Percentiles rank a stretch among this genome's conserved stretches.
Conservation (phyloP, 2,329 filamentous ascomycete species). For the Trichoderma polysporum region DNA sequence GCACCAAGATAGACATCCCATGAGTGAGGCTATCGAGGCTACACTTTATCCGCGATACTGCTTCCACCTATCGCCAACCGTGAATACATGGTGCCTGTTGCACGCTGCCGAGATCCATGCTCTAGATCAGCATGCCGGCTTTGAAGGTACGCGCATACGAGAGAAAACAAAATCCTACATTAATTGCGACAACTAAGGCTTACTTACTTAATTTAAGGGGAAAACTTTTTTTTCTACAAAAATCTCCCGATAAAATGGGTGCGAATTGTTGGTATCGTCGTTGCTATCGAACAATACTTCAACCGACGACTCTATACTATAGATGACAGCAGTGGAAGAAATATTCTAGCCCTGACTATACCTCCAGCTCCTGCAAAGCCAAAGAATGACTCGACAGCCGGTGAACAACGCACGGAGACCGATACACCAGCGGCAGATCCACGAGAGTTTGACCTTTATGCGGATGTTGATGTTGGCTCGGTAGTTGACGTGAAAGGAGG, state of each 20-base stretch:
- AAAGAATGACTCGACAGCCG: not conserved
- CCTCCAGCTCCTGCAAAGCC: not conserved
- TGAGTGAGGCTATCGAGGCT: constrained; percentile 43
- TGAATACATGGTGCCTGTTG: constrained; percentile 59
- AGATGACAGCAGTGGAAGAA: constrained; percentile 64
- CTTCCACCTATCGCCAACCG: constrained; percentile 61
- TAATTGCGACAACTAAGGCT: not conserved
- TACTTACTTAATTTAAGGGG: constrained; percentile 37
- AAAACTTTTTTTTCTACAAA: constrained; percentile 62
- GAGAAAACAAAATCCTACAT: not conserved
- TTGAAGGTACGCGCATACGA: constrained; percentile 46
- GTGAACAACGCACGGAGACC: not conserved
- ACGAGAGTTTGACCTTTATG: constrained; percentile 22
- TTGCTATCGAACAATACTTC: constrained; percentile 56
- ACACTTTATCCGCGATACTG: constrained; percentile 61
- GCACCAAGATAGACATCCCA: constrained; percentile 44
- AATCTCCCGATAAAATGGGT: constrained; percentile 79
- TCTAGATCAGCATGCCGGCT: constrained; percentile 49
- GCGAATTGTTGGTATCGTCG: constrained; percentile 67
- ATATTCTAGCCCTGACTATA: constrained; percentile 46
- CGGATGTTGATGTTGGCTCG: constrained; percentile 49
- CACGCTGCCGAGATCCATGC: constrained; percentile 49
- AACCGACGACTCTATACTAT: constrained; percentile 53
- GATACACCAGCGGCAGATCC: not conserved
- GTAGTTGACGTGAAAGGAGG: constrained; percentile 59